Evolutionary conservation across 2,329 filamentous ascomycete genomes (phyloP), one percentile per base, ranked within the genome.

Genomic region (Aspergillus eucalypticola): DNA sequence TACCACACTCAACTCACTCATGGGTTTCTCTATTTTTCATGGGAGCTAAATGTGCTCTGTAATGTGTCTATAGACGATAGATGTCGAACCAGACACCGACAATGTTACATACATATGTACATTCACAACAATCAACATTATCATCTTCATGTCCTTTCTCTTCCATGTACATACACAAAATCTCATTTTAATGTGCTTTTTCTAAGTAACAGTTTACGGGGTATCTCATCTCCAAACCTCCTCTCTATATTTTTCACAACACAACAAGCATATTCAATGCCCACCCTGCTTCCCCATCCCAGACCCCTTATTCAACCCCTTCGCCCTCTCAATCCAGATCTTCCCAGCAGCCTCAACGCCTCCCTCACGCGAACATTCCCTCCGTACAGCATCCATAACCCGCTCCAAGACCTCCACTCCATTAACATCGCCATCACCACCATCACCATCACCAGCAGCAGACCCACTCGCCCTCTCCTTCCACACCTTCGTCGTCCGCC

Each of bases 301-400:
- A 42, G 77, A 76, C 17, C 79, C 81, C 56, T 74, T 75, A 63
- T 78, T 76, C 60, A 86, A 70, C 49, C 76, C 77, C 63, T 76
- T 77, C 2, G 81, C 82, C 54, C 82, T 78, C 56, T 79, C 78
- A 61, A 84, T 73, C 84, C 84, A 87, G 44, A 79, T 77, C 60
- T 62, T 71, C 42, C 78, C 80, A 17, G 84, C 76, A 38, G 67
- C 68, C 15, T 74, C 69, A 46, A 84, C 62, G 5, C 78, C 77
- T 8, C 76, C 79, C 54, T 80, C 78, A 66, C 78, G 75, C 46
- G 49, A 56, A 64, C 78, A 80, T 62, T 86, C 83, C 41, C 78
- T 74, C 58, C 86, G 85, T 51, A 91, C 81, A 54, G 96, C 73
- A 65, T 84, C 84, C 60, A 80, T 77, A 7, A 90, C 84, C 64